phyloP scores from a whole-genome alignment of 2,329 filamentous ascomycete species.

The Diaporthe ampelina region DNA sequence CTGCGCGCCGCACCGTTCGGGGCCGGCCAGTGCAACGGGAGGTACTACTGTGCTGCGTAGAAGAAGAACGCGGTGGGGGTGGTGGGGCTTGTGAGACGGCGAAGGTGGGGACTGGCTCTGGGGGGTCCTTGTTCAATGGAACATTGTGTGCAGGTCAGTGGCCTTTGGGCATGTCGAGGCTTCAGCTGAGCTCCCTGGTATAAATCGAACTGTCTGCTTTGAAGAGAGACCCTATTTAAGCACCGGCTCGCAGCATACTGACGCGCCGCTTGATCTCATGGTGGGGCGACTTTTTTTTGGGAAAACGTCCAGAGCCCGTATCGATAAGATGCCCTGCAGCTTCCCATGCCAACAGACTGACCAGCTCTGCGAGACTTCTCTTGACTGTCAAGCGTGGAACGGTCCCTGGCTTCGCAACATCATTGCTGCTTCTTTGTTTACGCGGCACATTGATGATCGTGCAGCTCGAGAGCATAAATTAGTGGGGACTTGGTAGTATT shows the following conservation, averaged over 20 bases:
- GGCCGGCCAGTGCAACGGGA: conserved; percentile 6
- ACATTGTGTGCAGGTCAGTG: background rate
- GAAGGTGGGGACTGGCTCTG: conserved; percentile 19
- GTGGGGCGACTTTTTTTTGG: conserved; percentile 25
- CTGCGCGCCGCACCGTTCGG: conserved; percentile 14
- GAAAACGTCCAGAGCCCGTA: conserved; percentile 30
- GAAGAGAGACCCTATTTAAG: background rate
- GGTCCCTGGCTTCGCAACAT: background rate
- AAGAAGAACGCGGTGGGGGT: conserved; percentile 8
- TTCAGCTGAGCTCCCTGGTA: background rate
- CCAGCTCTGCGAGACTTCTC: background rate
- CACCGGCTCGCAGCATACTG: background rate
- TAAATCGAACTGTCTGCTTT: too few species aligned
- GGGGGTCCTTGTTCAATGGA: background rate
- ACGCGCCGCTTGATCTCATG: background rate
- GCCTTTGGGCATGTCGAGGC: background rate
- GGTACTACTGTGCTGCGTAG: background rate
- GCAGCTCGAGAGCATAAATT: background rate
- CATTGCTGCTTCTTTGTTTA: background rate
- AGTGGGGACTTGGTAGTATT: background rate
- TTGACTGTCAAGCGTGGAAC: background rate
- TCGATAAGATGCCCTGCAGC: conserved; percentile 18
- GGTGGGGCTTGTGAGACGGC: conserved; percentile 19
- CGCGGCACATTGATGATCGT: background rate
- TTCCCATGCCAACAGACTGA: background rate